These are phyloP conservation scores for Alternaria triticimaculans DNA, from an alignment of 2,329 filamentous ascomycete genomes.

Conservation along the genomic window DNA sequence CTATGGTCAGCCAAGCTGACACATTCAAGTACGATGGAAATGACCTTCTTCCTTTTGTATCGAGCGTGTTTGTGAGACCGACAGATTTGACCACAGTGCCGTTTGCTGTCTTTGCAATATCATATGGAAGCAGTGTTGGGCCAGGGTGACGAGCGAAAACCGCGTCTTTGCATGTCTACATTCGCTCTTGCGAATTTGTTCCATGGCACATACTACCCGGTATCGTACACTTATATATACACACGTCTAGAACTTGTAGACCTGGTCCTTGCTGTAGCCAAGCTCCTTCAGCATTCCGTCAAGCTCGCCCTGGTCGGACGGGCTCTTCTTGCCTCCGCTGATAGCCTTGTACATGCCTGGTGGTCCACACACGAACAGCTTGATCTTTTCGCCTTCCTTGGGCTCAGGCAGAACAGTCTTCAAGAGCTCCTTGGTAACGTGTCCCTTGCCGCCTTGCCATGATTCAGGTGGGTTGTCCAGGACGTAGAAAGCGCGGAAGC, in stretches of 20 bases:
- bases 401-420: slow-evolving; percentile 95
- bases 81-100: neutral
- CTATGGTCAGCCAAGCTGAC: neutral
- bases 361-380: slow-evolving; percentile 95
- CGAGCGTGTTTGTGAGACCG: neutral
- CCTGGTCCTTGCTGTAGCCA: slow-evolving; percentile 85
- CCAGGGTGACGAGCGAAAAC: neutral
- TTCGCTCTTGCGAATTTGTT: slow-evolving; percentile 2
- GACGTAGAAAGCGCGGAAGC: slow-evolving; percentile 94
- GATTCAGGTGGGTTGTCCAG: slow-evolving; percentile 82
- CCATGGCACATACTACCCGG: slow-evolving; percentile 10
- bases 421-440: slow-evolving; percentile 86
- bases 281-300: slow-evolving; percentile 81
- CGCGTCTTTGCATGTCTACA: neutral
- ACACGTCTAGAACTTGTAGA: slow-evolving; percentile 71
- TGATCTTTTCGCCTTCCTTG: slow-evolving; percentile 83
- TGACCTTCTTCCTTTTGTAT: neutral
- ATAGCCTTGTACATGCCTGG: slow-evolving; percentile 93
- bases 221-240: slow-evolving; percentile 30
- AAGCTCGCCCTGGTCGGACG: slow-evolving; percentile 93
- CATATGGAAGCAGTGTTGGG: neutral
- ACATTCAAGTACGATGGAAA: neutral
- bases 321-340: slow-evolving; percentile 86
- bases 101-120: neutral
- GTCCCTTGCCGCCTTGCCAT: slow-evolving; percentile 80